phyloP scores from a whole-genome alignment of 2,329 filamentous ascomycete species.

The Apiospora saccharicola region DNA sequence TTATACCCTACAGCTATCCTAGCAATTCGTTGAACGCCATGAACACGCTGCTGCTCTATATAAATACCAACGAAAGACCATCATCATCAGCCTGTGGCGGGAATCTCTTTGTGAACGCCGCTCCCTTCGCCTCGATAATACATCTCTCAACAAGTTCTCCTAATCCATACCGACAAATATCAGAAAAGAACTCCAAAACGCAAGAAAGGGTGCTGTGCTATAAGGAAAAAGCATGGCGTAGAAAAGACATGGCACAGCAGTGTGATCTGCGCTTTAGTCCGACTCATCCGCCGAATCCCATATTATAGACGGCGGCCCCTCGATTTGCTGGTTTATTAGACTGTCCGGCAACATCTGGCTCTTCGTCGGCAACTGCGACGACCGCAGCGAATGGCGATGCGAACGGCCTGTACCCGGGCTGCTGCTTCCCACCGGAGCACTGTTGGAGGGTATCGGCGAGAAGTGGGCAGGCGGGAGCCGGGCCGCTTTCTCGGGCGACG shows the following conservation, averaged over 20 bases:
- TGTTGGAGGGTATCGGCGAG: constrained; percentile 28
- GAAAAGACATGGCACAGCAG: neutral
- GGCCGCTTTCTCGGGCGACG: constrained; percentile 40
- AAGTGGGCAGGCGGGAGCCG: constrained; percentile 27
- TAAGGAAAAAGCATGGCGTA: neutral
- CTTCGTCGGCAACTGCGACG: constrained; percentile 58
- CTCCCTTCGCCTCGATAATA: neutral
- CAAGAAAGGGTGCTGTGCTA: neutral
- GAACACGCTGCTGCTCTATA: neutral
- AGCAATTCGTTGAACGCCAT: neutral
- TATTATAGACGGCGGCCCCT: constrained; percentile 49
- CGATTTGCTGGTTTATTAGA: constrained; percentile 48
- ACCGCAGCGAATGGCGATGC: constrained; percentile 39
- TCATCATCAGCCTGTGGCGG: neutral
- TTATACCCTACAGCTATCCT: constrained; percentile 9
- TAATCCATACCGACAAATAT: neutral
- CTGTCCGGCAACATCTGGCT: constrained; percentile 63
- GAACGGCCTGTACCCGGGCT: constrained; percentile 24
- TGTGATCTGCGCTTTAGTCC: neutral
- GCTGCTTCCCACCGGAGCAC: neutral
- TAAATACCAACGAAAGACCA: neutral
- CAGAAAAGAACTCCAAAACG: neutral
- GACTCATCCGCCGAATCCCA: constrained; percentile 52
- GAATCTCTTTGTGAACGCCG: neutral
- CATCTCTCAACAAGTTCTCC: neutral